Percentiles rank a stretch among this genome's conserved stretches.
These are phyloP conservation scores for Tetrastigma voinierianum DNA, from an alignment of 164 flowering plant genomes.

Conservation along the genomic window DNA sequence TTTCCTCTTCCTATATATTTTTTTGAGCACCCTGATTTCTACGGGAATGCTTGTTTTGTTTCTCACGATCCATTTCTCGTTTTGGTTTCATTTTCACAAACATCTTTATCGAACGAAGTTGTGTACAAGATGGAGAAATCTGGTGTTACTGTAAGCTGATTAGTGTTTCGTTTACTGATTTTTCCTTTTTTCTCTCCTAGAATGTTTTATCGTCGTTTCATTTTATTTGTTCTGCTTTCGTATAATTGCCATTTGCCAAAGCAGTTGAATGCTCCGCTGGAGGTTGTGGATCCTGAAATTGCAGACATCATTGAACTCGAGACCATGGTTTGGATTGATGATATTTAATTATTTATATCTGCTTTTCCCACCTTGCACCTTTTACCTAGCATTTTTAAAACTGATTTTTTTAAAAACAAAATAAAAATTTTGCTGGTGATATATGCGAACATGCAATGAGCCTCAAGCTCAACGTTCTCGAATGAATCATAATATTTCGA, in stretches of 20 bases:
- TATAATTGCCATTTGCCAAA: slow-evolving; percentile 80
- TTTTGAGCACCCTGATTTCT: neutral
- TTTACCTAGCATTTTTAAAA: too few species aligned
- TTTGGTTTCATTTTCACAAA: slow-evolving; percentile 32
- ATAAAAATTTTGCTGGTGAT: too few species aligned
- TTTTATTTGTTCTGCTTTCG: neutral
- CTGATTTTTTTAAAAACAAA: too few species aligned
- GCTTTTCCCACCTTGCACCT: too few species aligned
- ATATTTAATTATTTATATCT: too few species aligned
- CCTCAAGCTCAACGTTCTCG: too few species aligned
- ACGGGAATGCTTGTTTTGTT: neutral
- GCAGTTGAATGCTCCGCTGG: slow-evolving; percentile 87
- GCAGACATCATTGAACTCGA: slow-evolving; percentile 95
- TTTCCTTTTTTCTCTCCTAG: neutral
- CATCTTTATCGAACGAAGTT: slow-evolving; percentile 81
- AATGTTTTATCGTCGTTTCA: neutral
- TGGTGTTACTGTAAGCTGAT: slow-evolving; percentile 51
- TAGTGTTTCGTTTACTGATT: neutral
- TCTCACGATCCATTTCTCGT: neutral
- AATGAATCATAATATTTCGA: too few species aligned
- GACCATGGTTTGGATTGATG: too few species aligned
- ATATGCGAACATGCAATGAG: too few species aligned
- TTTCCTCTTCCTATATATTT: neutral
- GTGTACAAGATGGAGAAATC: slow-evolving; percentile 71
- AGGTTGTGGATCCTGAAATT: slow-evolving; percentile 87